A percentile compares a stretch with the other conserved stretches of the same genome.
Conservation (phyloP, 1,284 basidiomycete genomes). For the Pseudozyma sp. region DNA sequence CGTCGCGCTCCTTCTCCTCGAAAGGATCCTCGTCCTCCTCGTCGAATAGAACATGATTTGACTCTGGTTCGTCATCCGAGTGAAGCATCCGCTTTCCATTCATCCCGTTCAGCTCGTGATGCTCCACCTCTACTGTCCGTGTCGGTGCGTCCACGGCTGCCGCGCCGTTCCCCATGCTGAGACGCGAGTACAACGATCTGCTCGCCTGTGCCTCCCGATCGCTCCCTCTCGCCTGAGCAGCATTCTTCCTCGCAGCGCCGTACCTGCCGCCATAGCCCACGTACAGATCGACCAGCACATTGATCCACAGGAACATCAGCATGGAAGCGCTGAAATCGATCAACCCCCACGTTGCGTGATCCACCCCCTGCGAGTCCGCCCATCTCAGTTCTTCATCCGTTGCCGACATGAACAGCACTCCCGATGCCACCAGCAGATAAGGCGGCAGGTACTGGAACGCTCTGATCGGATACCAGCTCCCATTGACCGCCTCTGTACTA, state of each 20-base stretch:
- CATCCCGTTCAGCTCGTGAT: constrained; percentile 36
- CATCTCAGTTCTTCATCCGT: constrained; percentile 67
- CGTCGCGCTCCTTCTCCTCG: constrained; percentile 41
- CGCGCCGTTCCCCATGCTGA: constrained; percentile 24
- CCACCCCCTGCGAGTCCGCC: constrained; percentile 62
- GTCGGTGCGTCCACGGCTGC: background rate
- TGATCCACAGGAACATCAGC: constrained; percentile 63
- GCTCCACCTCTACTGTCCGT: constrained; percentile 7
- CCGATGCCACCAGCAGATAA: constrained; percentile 59
- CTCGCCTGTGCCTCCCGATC: constrained; percentile 29
- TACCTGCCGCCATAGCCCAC: constrained; percentile 58
- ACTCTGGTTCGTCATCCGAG: constrained; percentile 10
- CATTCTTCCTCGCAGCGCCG: constrained; percentile 33
- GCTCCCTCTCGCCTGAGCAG: constrained; percentile 20
- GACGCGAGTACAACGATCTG: constrained; percentile 33
- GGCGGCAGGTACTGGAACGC: constrained; percentile 65
- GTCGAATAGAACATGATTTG: constrained; percentile 53
- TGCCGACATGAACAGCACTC: constrained; percentile 67
- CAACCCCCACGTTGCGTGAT: constrained; percentile 65
- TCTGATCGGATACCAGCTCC: constrained; percentile 50
- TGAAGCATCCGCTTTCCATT: constrained; percentile 4
- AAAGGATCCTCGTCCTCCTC: constrained; percentile 56
- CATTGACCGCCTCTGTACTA: constrained; percentile 25
- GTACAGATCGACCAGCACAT: constrained; percentile 65
- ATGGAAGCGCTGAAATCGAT: constrained; percentile 64